Conservation (phyloP, 306 rosid genomes). For the Styphnolobium japonicum region DNA sequence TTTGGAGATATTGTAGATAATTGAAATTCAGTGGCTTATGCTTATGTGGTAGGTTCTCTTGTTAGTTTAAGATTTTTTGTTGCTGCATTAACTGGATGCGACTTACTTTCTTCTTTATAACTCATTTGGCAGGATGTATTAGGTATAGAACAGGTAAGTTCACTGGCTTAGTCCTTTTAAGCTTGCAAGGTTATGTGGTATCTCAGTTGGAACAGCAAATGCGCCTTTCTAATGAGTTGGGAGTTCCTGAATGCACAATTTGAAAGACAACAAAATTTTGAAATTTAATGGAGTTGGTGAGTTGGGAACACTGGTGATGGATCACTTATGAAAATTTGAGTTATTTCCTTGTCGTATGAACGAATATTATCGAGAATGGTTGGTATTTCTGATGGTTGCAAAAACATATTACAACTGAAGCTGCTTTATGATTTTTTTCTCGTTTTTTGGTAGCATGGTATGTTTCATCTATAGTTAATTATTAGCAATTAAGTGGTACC, state of each 20-base stretch:
- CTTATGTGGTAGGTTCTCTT: slow-evolving; percentile 23
- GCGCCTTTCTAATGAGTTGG: background rate
- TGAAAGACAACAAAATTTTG: background rate
- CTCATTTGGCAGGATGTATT: slow-evolving; percentile 21
- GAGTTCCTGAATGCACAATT: background rate
- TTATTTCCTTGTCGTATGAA: background rate
- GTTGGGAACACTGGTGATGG: background rate
- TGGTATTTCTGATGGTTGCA: background rate
- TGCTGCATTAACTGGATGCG: background rate
- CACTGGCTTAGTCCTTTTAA: background rate
- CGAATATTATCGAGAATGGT: background rate
- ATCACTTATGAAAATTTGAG: background rate
- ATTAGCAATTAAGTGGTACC: no score
- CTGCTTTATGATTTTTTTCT: background rate
- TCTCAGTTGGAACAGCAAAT: background rate
- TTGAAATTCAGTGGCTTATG: background rate
- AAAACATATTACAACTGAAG: background rate
- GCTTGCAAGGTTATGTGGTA: background rate
- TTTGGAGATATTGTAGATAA: background rate
- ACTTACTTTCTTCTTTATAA: background rate
- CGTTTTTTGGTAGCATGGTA: no score
- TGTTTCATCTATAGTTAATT: no score
- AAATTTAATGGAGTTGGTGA: background rate
- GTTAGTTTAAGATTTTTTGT: background rate
- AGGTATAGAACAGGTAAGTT: slow-evolving; percentile 16